phyloP scores from a whole-genome alignment of 116 monocot species.

The Cymodocea nodosa region DNA sequence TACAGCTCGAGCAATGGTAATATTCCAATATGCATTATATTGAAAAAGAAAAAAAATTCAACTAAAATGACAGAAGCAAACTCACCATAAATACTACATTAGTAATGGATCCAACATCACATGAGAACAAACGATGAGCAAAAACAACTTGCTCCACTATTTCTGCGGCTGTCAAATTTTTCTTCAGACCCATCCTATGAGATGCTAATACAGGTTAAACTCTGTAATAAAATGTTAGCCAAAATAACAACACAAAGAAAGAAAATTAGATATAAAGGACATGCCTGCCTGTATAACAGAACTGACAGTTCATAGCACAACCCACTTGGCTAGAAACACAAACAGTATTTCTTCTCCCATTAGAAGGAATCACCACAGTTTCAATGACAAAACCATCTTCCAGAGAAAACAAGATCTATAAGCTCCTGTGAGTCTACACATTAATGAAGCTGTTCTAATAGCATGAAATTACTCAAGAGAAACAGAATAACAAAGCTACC shows the following conservation, averaged over 20 bases:
- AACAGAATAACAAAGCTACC: constrained; percentile 25
- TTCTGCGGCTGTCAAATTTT: constrained; percentile 74
- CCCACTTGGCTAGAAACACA: constrained; percentile 99
- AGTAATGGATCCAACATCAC: constrained; percentile 69
- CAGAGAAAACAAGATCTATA: constrained; percentile 90
- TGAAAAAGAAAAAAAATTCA: no score
- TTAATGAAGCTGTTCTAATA: constrained; percentile 6
- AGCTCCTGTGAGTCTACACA: constrained; percentile 36
- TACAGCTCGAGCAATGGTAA: no score
- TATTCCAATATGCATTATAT: no score
- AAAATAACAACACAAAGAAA: background rate
- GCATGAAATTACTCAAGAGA: constrained; percentile 2
- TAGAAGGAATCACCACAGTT: constrained; percentile 87
- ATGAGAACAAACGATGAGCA: constrained; percentile 66
- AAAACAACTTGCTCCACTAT: constrained; percentile 92
- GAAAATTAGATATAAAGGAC: constrained; percentile 4
- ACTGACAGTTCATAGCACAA: constrained; percentile 99
- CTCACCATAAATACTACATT: constrained; percentile 99
- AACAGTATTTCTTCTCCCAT: constrained; percentile 70
- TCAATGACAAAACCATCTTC: constrained; percentile 77
- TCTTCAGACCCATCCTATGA: constrained; percentile 90
- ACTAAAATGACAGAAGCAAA: background rate
- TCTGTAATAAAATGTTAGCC: background rate
- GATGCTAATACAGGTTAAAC: background rate
- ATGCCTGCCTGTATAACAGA: constrained; percentile 94